Conservation (phyloP, 2,329 filamentous ascomycete species). For the Hirsutella rhossiliensis region DNA sequence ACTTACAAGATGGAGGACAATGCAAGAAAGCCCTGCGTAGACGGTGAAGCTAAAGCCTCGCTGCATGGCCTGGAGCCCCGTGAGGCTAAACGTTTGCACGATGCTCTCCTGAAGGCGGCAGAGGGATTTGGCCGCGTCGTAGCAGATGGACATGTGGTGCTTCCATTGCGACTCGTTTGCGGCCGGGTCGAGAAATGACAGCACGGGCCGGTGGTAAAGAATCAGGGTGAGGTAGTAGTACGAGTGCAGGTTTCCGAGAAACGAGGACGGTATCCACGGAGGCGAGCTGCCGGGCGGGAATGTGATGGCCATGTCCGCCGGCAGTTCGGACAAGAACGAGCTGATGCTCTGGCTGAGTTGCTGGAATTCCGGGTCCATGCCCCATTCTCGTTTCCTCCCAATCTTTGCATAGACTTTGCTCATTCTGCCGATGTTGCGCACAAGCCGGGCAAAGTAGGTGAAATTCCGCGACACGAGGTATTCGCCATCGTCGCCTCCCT, state of each 20-base stretch:
- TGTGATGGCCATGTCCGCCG: conserved; percentile 62
- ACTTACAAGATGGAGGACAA: conserved; percentile 84
- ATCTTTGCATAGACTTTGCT: conserved; percentile 63
- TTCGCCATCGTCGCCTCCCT: conserved; percentile 63
- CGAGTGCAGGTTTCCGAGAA: conserved; percentile 77
- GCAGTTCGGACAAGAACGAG: conserved; percentile 65
- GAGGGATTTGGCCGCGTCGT: conserved; percentile 70
- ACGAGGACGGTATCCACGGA: conserved; percentile 78
- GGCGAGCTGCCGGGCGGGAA: conserved; percentile 69
- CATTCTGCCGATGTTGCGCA: conserved; percentile 67
- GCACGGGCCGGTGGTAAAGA: conserved; percentile 76
- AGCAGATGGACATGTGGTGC: conserved; percentile 76
- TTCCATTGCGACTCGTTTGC: conserved; percentile 67
- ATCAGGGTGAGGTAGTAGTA: conserved; percentile 82
- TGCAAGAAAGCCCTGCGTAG: conserved; percentile 84
- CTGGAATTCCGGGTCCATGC: conserved; percentile 70
- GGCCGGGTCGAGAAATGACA: conserved; percentile 66
- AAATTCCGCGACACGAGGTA: conserved; percentile 73
- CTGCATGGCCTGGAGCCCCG: conserved; percentile 81
- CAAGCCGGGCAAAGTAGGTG: conserved; percentile 64
- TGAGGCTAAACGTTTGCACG: conserved; percentile 61
- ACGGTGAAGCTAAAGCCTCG: conserved; percentile 90
- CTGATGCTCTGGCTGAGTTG: conserved; percentile 67
- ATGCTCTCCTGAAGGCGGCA: conserved; percentile 82
- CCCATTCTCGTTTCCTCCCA: conserved; percentile 75